These are phyloP conservation scores for Cryptosporidium meleagridis DNA, from an alignment of 169 alveolate species.

Conservation along the genomic window DNA sequence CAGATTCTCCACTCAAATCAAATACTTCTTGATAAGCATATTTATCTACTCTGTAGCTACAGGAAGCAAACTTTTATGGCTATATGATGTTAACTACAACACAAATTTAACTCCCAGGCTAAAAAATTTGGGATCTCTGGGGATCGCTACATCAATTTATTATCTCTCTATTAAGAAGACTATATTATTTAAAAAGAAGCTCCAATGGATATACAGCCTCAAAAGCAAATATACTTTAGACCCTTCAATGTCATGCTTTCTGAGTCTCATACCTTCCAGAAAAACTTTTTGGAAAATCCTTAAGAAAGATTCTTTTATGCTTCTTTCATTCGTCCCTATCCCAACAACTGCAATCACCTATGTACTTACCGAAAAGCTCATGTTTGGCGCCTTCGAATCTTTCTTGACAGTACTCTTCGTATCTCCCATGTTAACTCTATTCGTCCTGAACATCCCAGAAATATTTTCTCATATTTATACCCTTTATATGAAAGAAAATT, in stretches of 20 bases:
- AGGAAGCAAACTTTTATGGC: conserved; percentile 63
- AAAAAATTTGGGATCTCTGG: conserved; percentile 41
- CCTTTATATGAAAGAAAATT: not conserved
- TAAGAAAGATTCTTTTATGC: conserved; percentile 23
- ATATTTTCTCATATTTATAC: conserved; percentile 11
- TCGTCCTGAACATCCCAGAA: conserved; percentile 34
- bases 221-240: conserved; percentile 4
- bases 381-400: conserved; percentile 71
- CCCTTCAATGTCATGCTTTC: conserved; percentile 27
- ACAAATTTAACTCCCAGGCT: conserved; percentile 41
- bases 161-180: conserved; percentile 39
- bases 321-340: conserved; percentile 43
- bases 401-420: conserved; percentile 51
- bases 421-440: conserved; percentile 42
- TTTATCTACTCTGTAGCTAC: conserved; percentile 40
- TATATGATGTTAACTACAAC: conserved; percentile 35
- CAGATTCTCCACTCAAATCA: conserved; percentile 22
- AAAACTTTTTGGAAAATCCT: conserved; percentile 58
- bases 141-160: conserved; percentile 34
- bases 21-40: conserved; percentile 5
- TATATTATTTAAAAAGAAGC: conserved; percentile 33
- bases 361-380: conserved; percentile 19
- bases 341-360: conserved; percentile 29
- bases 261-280: conserved; percentile 44
- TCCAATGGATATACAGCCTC: conserved; percentile 31